Conservation (phyloP, 306 rosid species). For the Leucaena leucocephala region DNA sequence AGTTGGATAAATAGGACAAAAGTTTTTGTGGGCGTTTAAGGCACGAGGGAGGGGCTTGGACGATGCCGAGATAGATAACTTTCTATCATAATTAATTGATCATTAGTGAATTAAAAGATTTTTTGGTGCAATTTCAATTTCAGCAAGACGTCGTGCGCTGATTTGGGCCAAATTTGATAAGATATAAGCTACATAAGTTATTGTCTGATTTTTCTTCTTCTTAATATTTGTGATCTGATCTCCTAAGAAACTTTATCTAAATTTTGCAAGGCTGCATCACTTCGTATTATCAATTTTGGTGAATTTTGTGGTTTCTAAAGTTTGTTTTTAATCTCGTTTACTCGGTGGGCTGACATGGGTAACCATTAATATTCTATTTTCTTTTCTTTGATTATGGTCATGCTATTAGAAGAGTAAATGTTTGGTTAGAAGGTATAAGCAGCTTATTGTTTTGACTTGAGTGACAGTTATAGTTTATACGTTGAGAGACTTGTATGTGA, state of each 20-base stretch:
- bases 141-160: not conserved
- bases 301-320: not conserved
- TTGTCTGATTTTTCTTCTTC: not conserved
- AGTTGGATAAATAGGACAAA: not conserved
- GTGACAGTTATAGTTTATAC: not conserved
- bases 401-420: not conserved
- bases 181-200: constrained; percentile 1
- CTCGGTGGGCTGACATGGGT: not conserved
- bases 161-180: constrained; percentile 6
- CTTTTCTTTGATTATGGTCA: not conserved
- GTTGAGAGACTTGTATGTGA: not conserved
- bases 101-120: not conserved
- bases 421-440: not conserved
- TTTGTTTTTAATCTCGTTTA: not conserved
- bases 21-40: not conserved
- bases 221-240: constrained; percentile 7
- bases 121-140: not conserved
- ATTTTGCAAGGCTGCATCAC: constrained; percentile 4
- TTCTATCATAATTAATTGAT: not conserved
- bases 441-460: not conserved
- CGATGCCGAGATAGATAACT: not conserved
- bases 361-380: not conserved
- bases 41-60: constrained; percentile 10
- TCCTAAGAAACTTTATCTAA: not conserved
- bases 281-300: not conserved